Evolutionary conservation across 169 alveolate genomes (phyloP).

Genomic region (Plasmodium gonderi): DNA sequence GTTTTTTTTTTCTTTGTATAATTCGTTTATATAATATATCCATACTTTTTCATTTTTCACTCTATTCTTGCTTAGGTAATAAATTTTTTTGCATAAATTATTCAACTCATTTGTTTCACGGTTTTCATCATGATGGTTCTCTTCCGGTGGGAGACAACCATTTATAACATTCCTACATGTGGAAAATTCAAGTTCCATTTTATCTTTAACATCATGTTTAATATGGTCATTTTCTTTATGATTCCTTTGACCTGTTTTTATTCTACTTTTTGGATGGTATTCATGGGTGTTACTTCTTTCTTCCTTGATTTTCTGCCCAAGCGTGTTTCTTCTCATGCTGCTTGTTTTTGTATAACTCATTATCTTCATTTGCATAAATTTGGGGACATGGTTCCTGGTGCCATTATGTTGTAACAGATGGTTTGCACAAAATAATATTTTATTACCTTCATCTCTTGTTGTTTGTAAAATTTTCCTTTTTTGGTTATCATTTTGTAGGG

Average conservation of each 20-base stretch:
- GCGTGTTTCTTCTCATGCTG: background rate
- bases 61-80: slow-evolving; percentile 21
- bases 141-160: too few species aligned
- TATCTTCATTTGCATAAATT: background rate
- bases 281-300: background rate
- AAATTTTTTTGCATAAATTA: slow-evolving; percentile 47
- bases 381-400: background rate
- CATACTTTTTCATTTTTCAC: slow-evolving; percentile 47
- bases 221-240: background rate
- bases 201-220: background rate
- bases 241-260: background rate
- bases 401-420: background rate
- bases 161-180: background rate
- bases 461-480: background rate
- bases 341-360: background rate
- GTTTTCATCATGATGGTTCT: background rate
- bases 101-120: background rate
- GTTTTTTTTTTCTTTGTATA: slow-evolving; percentile 14
- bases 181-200: background rate
- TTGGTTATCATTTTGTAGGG: background rate
- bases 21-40: slow-evolving; percentile 20
- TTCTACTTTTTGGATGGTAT: background rate
- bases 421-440: background rate
- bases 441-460: background rate
- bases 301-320: background rate